Conservation (phyloP, 2,329 filamentous ascomycete species). For the Diaporthe amygdali region DNA sequence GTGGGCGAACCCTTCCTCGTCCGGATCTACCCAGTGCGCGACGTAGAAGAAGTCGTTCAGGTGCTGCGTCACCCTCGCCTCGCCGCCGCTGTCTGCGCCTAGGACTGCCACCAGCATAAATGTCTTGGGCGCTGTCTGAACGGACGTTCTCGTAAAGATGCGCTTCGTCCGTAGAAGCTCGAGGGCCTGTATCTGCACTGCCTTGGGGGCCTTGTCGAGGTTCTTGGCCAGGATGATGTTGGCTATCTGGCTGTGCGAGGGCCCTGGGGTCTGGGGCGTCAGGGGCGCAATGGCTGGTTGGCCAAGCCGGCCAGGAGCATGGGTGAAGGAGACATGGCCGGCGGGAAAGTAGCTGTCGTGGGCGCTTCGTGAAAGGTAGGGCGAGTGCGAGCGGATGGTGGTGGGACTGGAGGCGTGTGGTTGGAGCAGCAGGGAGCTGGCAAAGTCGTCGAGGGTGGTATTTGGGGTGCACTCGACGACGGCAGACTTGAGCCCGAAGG, state of each 20-base stretch:
- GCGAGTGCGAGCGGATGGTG: constrained; percentile 28
- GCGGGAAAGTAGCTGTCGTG: constrained; percentile 32
- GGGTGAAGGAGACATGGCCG: constrained; percentile 16
- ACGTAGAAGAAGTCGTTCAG: constrained; percentile 86
- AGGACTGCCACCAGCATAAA: constrained; percentile 85
- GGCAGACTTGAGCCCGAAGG: constrained; percentile 74
- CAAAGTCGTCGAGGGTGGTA: constrained; percentile 84
- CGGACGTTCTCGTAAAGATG: constrained; percentile 76
- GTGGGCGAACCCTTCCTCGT: constrained; percentile 74
- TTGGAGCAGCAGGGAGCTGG: constrained; percentile 66
- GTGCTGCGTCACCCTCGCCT: constrained; percentile 58
- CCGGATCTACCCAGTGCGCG: constrained; percentile 79
- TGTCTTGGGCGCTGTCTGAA: constrained; percentile 75
- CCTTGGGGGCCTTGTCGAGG: constrained; percentile 73
- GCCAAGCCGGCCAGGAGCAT: neutral
- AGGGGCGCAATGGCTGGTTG: constrained; percentile 30
- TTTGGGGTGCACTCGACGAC: constrained; percentile 74
- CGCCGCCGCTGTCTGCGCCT: constrained; percentile 49
- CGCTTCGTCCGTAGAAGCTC: constrained; percentile 81
- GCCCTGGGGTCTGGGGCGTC: constrained; percentile 28
- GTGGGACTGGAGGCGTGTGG: constrained; percentile 46
- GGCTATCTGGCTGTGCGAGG: constrained; percentile 59
- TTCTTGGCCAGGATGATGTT: constrained; percentile 85
- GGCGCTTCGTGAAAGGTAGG: constrained; percentile 21
- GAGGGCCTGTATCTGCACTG: constrained; percentile 81